Percentiles rank a stretch among this genome's conserved stretches.
Evolutionary conservation across 1,284 basidiomycete genomes (phyloP).

Genomic region (Boletus semigastroideus): DNA sequence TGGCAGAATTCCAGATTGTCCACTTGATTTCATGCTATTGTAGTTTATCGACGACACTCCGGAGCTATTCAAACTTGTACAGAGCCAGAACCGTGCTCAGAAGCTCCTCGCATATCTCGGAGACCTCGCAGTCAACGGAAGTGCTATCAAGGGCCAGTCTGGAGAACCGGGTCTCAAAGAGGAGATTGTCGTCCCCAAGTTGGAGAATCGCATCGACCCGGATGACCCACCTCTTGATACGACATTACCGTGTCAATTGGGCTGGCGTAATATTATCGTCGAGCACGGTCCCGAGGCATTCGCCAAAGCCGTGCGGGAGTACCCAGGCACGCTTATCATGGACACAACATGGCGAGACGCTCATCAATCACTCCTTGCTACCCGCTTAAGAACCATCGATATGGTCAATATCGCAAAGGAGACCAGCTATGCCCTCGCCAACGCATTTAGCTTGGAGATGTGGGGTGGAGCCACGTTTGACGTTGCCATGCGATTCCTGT

Average conservation of each 20-base stretch:
- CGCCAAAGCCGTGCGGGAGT: constrained; percentile 95
- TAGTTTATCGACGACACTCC: constrained; percentile 99
- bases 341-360: constrained; percentile 99
- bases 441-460: constrained; percentile 97
- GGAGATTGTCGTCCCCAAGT: constrained; percentile 83
- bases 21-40: constrained; percentile 8
- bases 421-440: constrained; percentile 92
- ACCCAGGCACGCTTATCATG: constrained; percentile 95
- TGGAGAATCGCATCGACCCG: constrained; percentile 79
- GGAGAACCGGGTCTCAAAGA: constrained; percentile 95
- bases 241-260: constrained; percentile 79
- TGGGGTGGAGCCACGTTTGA: constrained; percentile 99
- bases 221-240: constrained; percentile 78
- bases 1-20: constrained; percentile 2
- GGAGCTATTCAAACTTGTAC: constrained; percentile 97
- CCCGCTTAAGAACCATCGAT: constrained; percentile 93
- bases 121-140: constrained; percentile 97
- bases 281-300: constrained; percentile 98
- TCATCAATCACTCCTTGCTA: constrained; percentile 97
- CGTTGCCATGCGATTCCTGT: constrained; percentile 99
- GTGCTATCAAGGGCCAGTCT: constrained; percentile 89
- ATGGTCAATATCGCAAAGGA: constrained; percentile 99
- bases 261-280: constrained; percentile 99
- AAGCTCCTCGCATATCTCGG: constrained; percentile 97
- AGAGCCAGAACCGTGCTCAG: constrained; percentile 97